Evolutionary conservation across 257 asterid species (phyloP).

Genomic region (Agastache rugosa): DNA sequence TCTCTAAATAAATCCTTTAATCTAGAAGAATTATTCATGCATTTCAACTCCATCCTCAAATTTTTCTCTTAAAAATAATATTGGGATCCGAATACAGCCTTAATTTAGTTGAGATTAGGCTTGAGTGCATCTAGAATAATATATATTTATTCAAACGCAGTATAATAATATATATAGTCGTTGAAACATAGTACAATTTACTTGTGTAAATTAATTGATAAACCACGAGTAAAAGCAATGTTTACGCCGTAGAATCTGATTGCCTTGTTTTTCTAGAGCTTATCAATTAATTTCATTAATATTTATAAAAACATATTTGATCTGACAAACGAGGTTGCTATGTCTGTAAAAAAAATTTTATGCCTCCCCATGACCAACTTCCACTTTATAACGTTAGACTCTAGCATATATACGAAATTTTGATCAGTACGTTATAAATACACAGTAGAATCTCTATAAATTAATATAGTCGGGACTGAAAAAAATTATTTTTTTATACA

Average conservation of each 20-base stretch:
- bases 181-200: not conserved
- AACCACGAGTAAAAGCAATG: not conserved
- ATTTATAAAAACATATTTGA: not conserved
- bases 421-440: too few species aligned
- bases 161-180: not conserved
- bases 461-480: too few species aligned
- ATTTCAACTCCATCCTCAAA: too few species aligned
- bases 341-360: not conserved
- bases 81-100: too few species aligned
- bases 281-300: not conserved
- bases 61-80: too few species aligned
- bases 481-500: too few species aligned
- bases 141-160: too few species aligned
- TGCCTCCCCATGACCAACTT: not conserved
- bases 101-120: too few species aligned
- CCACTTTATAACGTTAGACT: conserved; percentile 8
- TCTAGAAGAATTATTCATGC: too few species aligned
- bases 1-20: too few species aligned
- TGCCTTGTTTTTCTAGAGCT: not conserved
- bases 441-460: too few species aligned
- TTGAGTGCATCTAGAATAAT: too few species aligned
- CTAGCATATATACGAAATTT: conserved; percentile 11
- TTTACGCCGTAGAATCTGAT: conserved; percentile 2
- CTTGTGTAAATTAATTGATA: not conserved
- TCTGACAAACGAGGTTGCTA: conserved; percentile 6